These are phyloP conservation scores for Ogataea ramenticola DNA, from an alignment of 805 yeast genomes.

Conservation along the genomic window DNA sequence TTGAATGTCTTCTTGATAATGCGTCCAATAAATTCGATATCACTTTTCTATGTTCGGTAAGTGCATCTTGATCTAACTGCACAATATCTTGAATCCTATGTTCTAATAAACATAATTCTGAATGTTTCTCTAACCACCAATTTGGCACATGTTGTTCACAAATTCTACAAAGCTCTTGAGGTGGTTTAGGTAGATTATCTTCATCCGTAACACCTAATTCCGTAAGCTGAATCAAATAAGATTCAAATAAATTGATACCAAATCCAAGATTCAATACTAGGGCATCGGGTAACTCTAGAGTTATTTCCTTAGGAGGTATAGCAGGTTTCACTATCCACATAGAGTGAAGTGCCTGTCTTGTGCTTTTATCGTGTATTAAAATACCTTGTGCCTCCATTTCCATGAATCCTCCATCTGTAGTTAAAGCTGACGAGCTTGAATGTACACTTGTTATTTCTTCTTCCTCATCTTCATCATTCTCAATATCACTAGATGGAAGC, in stretches of 20 bases:
- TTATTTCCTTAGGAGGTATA: constrained; percentile 50
- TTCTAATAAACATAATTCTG: constrained; percentile 79
- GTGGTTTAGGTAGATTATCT: constrained; percentile 67
- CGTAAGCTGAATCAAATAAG: constrained; percentile 59
- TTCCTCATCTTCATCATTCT: constrained; percentile 7
- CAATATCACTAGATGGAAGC: constrained; percentile 7
- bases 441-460: constrained; percentile 13
- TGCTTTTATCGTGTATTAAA: constrained; percentile 54
- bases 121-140: constrained; percentile 94
- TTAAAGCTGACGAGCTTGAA: constrained; percentile 26
- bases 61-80: constrained; percentile 64
- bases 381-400: constrained; percentile 95
- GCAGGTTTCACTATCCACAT: constrained; percentile 92
- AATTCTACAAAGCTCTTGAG: constrained; percentile 77
- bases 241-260: constrained; percentile 78
- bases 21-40: constrained; percentile 38
- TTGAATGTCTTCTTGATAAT: constrained; percentile 20
- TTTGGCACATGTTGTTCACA: constrained; percentile 89
- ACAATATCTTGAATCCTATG: constrained; percentile 76
- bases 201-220: constrained; percentile 60
- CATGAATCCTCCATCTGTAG: constrained; percentile 53
- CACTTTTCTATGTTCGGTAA: constrained; percentile 60
- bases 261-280: constrained; percentile 77
- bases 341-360: constrained; percentile 63
- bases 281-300: constrained; percentile 61